These are phyloP conservation scores for Globisporangium nodosum DNA, from an alignment of 352 stramenopile genomes.

Conservation along the genomic window DNA sequence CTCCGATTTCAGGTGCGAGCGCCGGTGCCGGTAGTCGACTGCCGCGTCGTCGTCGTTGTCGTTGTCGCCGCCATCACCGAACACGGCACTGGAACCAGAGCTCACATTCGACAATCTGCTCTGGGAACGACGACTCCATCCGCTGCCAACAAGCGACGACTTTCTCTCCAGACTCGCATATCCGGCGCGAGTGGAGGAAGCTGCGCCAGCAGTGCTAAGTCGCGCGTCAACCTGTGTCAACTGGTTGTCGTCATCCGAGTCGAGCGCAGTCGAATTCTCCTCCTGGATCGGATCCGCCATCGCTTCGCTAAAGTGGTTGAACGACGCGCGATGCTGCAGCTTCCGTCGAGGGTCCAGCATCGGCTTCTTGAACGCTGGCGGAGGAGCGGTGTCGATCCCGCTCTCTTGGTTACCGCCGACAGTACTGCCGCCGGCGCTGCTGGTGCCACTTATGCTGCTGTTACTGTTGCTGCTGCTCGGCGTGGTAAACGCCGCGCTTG, in stretches of 20 bases:
- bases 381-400: conserved; percentile 10
- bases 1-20: conserved; percentile 42
- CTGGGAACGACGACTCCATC: conserved; percentile 15
- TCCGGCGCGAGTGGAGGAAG: neutral
- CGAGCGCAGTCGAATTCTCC: conserved; percentile 43
- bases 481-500: conserved; percentile 1
- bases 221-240: neutral
- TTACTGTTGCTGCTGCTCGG: conserved; percentile 6
- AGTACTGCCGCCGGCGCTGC: conserved; percentile 13
- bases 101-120: conserved; percentile 22
- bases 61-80: conserved; percentile 20
- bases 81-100: conserved; percentile 8
- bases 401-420: conserved; percentile 16
- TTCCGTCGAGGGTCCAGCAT: conserved; percentile 55
- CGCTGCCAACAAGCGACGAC: conserved; percentile 15
- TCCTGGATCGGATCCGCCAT: conserved; percentile 55
- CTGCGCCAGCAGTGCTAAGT: neutral
- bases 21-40: conserved; percentile 26
- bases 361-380: conserved; percentile 20
- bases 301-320: conserved; percentile 56
- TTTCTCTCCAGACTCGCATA: conserved; percentile 15
- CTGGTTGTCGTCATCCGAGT: conserved; percentile 31
- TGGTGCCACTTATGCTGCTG: conserved; percentile 14
- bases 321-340: conserved; percentile 53
- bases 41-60: conserved; percentile 32